Evolutionary conservation across 2,329 filamentous ascomycete species (phyloP).

Genomic region (Penicillium sp.): DNA sequence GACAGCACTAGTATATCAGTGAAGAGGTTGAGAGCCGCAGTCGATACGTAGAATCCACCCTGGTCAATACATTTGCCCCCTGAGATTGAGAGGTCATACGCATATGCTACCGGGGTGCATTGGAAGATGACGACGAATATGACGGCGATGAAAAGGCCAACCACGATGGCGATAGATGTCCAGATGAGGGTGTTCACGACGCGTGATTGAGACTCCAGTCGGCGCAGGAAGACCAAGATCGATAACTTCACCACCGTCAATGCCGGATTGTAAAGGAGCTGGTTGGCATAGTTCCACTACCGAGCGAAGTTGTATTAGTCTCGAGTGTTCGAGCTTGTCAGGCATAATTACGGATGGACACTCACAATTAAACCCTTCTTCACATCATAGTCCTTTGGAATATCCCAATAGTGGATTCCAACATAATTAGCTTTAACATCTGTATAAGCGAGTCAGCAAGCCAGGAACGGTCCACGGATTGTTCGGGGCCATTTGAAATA

Average conservation of each 20-base stretch:
- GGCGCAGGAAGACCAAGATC: conserved; percentile 31
- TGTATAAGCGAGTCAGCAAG: conserved; percentile 3
- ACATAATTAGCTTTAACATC: conserved; percentile 29
- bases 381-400: conserved; percentile 18
- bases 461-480: background rate
- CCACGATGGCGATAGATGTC: conserved; percentile 18
- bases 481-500: too few species aligned
- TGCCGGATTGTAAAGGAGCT: conserved; percentile 32
- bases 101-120: conserved; percentile 27
- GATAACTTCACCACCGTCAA: conserved; percentile 32
- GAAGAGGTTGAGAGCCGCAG: conserved; percentile 29
- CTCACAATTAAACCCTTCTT: conserved; percentile 19
- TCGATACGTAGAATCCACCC: conserved; percentile 28
- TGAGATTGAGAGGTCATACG: conserved; percentile 22
- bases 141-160: conserved; percentile 22
- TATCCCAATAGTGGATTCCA: conserved; percentile 25
- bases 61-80: conserved; percentile 30
- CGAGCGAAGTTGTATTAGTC: conserved; percentile 1
- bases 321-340: too few species aligned
- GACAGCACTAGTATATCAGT: conserved; percentile 32
- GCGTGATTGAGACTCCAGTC: conserved; percentile 27
- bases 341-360: background rate
- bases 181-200: conserved; percentile 23
- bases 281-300: conserved; percentile 29
- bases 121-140: conserved; percentile 33